Percentiles rank a stretch among this genome's conserved stretches.
Conservation (phyloP, 768 basidiomycete species). For the Termitomyces heimii region DNA sequence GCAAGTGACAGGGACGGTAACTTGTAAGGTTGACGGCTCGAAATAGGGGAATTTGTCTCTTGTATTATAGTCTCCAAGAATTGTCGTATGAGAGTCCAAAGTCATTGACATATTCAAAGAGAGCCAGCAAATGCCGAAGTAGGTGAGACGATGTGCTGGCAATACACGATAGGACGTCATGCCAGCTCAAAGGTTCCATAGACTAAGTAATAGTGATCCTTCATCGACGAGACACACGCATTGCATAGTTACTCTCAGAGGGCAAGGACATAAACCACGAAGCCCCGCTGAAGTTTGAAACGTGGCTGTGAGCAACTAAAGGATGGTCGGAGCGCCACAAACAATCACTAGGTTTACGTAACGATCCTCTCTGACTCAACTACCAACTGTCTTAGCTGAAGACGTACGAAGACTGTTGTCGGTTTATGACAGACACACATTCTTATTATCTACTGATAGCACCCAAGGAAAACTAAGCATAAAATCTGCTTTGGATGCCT, state of each 20-base stretch:
- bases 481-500: not conserved
- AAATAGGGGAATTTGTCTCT: not conserved
- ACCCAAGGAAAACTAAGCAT: not conserved
- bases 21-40: not conserved
- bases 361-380: not conserved
- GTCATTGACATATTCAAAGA: not conserved
- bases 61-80: too few relatives aligned
- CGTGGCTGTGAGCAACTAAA: not conserved
- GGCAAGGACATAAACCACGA: not conserved
- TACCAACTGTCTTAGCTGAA: not conserved
- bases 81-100: not conserved
- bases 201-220: not conserved
- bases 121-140: not conserved
- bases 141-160: too few relatives aligned
- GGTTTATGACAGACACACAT: not conserved
- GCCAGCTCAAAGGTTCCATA: not conserved
- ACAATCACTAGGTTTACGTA: not conserved
- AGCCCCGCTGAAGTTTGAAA: not conserved
- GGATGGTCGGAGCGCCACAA: not conserved
- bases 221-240: not conserved
- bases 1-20: not conserved
- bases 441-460: too few relatives aligned
- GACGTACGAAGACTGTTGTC: not conserved
- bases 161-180: not conserved
- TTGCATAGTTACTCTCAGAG: not conserved